Conservation (phyloP, 2,329 filamentous ascomycete species). For the Alternaria arborescens region DNA sequence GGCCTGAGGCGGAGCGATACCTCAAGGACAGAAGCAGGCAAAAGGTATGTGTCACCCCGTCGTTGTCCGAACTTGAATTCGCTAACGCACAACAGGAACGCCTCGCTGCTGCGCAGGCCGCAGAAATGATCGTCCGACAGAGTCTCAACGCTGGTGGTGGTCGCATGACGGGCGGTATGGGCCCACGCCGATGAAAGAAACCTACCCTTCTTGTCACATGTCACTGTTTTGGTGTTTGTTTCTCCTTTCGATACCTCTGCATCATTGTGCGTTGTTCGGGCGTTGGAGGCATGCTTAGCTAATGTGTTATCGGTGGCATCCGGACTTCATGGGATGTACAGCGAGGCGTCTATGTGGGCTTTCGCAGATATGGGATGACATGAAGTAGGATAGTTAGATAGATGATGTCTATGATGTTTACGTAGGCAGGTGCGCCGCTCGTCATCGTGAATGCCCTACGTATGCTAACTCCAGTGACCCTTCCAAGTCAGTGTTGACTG, state of each 20-base stretch:
- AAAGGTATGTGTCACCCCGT: conserved; percentile 60
- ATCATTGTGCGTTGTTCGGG: conserved; percentile 11
- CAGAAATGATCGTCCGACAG: conserved; percentile 92
- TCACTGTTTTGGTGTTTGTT: conserved; percentile 1
- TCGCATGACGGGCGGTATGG: conserved; percentile 57
- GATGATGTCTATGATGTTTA: conserved; percentile 1
- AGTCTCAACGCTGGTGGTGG: conserved; percentile 73
- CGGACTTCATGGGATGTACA: not conserved
- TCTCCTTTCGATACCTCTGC: conserved; percentile 26
- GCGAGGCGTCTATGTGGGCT: not conserved
- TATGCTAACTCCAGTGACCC: not conserved
- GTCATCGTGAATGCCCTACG: not conserved
- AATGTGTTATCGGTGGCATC: conserved; percentile 7
- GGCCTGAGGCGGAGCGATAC: conserved; percentile 87
- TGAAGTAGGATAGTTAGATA: conserved; percentile 4
- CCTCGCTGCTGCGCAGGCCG: conserved; percentile 86
- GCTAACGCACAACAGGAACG: conserved; percentile 64
- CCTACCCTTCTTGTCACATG: not conserved
- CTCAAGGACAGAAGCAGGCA: conserved; percentile 90
- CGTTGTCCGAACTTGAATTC: not conserved
- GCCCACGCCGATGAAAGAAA: conserved; percentile 8
- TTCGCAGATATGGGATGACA: not conserved
- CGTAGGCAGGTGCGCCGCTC: not conserved
- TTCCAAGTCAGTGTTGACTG: not conserved
- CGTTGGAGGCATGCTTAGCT: not conserved